phyloP scores from a whole-genome alignment of 164 flowering plant species.

The Echeveria elegans region DNA sequence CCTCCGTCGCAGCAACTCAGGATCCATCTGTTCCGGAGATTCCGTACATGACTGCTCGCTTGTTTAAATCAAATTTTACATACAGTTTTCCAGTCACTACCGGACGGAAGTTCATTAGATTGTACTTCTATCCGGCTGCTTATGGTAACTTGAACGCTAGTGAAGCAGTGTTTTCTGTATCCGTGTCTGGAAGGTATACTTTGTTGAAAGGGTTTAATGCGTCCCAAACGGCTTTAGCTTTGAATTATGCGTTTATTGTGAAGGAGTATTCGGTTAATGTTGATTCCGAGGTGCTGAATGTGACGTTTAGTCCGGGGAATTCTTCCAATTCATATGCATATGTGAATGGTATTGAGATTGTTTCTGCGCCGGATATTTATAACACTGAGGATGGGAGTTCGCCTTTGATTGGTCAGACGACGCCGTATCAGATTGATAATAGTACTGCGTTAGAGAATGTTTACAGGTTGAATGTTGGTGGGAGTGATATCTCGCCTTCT shows the following conservation, averaged over 20 bases:
- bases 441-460: constrained; percentile 59
- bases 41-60: constrained; percentile 77
- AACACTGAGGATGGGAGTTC: constrained; percentile 16
- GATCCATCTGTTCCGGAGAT: constrained; percentile 51
- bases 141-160: constrained; percentile 38
- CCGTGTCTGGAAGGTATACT: constrained; percentile 27
- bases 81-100: constrained; percentile 63
- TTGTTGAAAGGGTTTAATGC: constrained; percentile 69
- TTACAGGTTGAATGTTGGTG: constrained; percentile 78
- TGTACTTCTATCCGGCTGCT: constrained; percentile 61
- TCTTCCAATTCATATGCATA: constrained; percentile 54
- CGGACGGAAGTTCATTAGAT: constrained; percentile 61
- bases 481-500: constrained; percentile 45
- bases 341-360: constrained; percentile 85
- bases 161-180: constrained; percentile 45
- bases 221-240: constrained; percentile 46
- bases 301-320: constrained; percentile 51
- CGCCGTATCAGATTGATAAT: constrained; percentile 28
- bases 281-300: constrained; percentile 25
- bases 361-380: constrained; percentile 76
- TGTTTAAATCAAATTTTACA: constrained; percentile 52
- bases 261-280: constrained; percentile 65
- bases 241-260: constrained; percentile 42
- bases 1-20: constrained; percentile 39
- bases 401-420: constrained; percentile 30